phyloP scores from a whole-genome alignment of 768 basidiomycete genomes.

The Tephrocybe sp. region DNA sequence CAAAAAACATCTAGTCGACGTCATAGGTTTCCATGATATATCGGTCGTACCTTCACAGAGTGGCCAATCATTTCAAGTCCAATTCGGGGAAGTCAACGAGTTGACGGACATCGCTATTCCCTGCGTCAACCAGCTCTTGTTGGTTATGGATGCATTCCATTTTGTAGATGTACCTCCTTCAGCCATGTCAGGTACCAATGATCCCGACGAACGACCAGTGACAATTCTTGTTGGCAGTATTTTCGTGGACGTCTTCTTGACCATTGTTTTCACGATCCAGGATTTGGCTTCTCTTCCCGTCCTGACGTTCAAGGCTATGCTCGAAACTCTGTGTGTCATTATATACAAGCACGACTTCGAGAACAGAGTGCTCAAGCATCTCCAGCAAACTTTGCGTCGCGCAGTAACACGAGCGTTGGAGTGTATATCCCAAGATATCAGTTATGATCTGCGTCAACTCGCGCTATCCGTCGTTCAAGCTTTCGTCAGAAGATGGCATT shows the following conservation, averaged over 20 bases:
- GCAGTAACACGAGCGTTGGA: constrained; percentile 55
- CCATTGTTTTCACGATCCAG: constrained; percentile 45
- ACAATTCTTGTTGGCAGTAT: constrained; percentile 58
- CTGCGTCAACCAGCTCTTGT: constrained; percentile 58
- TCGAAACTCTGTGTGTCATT: constrained; percentile 65
- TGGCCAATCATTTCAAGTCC: constrained; percentile 53
- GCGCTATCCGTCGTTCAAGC: constrained; percentile 61
- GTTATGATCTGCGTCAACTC: constrained; percentile 68
- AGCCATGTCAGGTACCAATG: constrained; percentile 36
- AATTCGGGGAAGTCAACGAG: constrained; percentile 46
- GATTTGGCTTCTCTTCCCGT: constrained; percentile 52
- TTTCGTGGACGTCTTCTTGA: constrained; percentile 62
- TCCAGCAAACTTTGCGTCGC: constrained; percentile 51
- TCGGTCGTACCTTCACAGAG: constrained; percentile 42
- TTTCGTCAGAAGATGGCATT: constrained; percentile 61
- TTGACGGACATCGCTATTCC: constrained; percentile 47
- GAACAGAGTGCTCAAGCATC: constrained; percentile 47
- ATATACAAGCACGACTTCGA: constrained; percentile 78
- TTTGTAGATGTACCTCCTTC: constrained; percentile 47
- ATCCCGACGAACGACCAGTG: constrained; percentile 41
- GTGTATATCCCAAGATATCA: constrained; percentile 51
- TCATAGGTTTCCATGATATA: constrained; percentile 57
- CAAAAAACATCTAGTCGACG: constrained; percentile 52
- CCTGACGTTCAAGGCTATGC: constrained; percentile 54
- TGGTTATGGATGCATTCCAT: constrained; percentile 60